Conservation (phyloP, 768 basidiomycete genomes). For the Podaxis sp. region DNA sequence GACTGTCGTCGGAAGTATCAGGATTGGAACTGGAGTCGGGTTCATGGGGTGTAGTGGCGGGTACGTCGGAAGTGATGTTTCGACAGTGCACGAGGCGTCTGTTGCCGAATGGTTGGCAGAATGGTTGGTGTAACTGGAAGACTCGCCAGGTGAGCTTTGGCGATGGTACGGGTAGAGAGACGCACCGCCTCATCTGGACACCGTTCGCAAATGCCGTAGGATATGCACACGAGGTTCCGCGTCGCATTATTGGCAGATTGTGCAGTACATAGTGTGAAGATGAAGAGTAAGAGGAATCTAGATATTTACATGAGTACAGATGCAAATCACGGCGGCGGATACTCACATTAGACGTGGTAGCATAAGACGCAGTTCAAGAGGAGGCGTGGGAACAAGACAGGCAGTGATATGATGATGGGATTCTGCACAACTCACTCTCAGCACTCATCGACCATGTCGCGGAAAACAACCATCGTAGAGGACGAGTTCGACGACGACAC, state of each 20-base stretch:
- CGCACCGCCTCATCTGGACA: conserved; percentile 65
- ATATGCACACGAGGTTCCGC: conserved; percentile 41
- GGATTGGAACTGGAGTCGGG: neutral
- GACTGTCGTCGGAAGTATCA: neutral
- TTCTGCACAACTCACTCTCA: conserved; percentile 13
- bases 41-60: conserved; percentile 11
- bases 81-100: conserved; percentile 85
- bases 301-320: neutral
- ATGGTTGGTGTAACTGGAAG: conserved; percentile 76
- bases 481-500: conserved; percentile 95
- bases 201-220: conserved; percentile 59
- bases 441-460: conserved; percentile 45
- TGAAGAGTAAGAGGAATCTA: neutral
- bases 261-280: neutral
- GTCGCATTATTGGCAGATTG: conserved; percentile 16
- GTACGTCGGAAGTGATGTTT: conserved; percentile 31
- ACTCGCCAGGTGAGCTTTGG: neutral
- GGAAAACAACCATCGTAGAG: conserved; percentile 64
- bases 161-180: conserved; percentile 17
- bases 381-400: conserved; percentile 16
- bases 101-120: conserved; percentile 96
- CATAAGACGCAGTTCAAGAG: neutral
- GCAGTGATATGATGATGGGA: neutral
- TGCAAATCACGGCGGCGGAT: neutral
- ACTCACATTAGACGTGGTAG: conserved; percentile 7